phyloP scores from a whole-genome alignment of 495 filamentous ascomycete genomes.

The Penicillium bovifimosum region DNA sequence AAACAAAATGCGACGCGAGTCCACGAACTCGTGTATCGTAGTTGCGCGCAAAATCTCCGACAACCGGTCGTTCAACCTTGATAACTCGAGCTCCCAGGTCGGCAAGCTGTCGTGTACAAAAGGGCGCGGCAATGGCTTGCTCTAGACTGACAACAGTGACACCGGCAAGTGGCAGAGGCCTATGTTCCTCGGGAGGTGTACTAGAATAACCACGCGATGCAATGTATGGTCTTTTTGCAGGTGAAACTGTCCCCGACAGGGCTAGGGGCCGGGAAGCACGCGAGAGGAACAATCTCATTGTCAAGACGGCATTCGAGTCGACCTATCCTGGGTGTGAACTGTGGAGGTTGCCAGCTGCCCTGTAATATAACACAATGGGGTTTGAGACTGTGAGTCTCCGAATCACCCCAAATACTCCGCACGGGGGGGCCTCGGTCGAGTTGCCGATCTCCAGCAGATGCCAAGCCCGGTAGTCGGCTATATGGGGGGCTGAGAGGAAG shows the following conservation, averaged over 20 bases:
- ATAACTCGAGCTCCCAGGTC: slow-evolving; percentile 50
- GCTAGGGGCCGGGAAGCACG: not conserved
- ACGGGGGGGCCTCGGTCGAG: not conserved
- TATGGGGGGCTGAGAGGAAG: not conserved
- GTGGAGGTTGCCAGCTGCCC: not conserved
- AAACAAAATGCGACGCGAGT: slow-evolving; percentile 47
- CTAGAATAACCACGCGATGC: slow-evolving; percentile 13
- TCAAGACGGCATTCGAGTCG: not conserved
- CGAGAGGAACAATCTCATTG: not conserved
- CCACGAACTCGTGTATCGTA: slow-evolving; percentile 46
- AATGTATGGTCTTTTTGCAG: not conserved
- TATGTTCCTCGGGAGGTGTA: slow-evolving; percentile 2
- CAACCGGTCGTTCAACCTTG: slow-evolving; percentile 46
- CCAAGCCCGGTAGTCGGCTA: slow-evolving; percentile 7
- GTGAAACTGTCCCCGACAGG: not conserved
- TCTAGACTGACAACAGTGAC: slow-evolving; percentile 48
- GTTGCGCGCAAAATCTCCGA: slow-evolving; percentile 46
- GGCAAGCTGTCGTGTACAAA: slow-evolving; percentile 48
- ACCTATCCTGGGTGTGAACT: not conserved
- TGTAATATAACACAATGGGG: not conserved
- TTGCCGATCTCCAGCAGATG: not conserved
- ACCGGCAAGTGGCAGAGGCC: slow-evolving; percentile 36
- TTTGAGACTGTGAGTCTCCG: not conserved
- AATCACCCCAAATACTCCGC: not conserved
- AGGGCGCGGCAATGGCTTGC: slow-evolving; percentile 49